Conservation (phyloP, 306 rosid species). For the Fagus sylvatica region DNA sequence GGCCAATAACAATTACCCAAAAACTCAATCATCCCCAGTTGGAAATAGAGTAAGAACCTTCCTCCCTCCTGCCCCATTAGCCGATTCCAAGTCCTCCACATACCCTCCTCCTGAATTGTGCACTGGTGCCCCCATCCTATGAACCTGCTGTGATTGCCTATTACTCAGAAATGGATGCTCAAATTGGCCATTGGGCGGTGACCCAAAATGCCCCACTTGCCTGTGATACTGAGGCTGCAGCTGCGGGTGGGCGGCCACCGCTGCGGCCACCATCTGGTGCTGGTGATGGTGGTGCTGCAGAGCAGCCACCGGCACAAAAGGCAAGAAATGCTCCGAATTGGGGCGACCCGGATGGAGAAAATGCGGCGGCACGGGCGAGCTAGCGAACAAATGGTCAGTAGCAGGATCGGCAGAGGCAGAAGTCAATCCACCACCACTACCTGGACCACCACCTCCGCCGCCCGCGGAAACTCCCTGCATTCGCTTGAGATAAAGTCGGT, state of each 20-base stretch:
- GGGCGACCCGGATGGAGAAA: constrained; percentile 70
- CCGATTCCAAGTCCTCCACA: constrained; percentile 82
- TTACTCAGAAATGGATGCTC: constrained; percentile 70
- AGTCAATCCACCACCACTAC: constrained; percentile 35
- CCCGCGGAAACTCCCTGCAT: constrained; percentile 83
- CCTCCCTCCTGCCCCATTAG: constrained; percentile 77
- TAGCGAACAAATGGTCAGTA: constrained; percentile 85
- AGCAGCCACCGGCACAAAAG: constrained; percentile 83
- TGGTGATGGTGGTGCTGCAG: constrained; percentile 78
- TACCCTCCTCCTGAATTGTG: constrained; percentile 55
- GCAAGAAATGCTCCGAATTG: constrained; percentile 84
- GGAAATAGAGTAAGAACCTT: constrained; percentile 91
- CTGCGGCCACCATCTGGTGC: constrained; percentile 61
- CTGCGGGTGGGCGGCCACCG: constrained; percentile 46
- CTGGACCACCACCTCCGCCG: constrained; percentile 34
- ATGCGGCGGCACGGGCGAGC: constrained; percentile 89
- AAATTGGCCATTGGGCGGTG: constrained; percentile 82
- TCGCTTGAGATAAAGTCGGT: constrained; percentile 88
- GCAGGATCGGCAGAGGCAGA: constrained; percentile 55
- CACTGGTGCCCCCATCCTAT: constrained; percentile 74
- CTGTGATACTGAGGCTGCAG: constrained; percentile 66
- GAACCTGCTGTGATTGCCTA: constrained; percentile 66
- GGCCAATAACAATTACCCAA: constrained; percentile 28
- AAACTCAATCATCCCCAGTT: constrained; percentile 82
- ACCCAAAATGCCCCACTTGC: constrained; percentile 84